These are phyloP conservation scores for Boletus edulis DNA, from an alignment of 768 basidiomycete genomes.

Conservation along the genomic window DNA sequence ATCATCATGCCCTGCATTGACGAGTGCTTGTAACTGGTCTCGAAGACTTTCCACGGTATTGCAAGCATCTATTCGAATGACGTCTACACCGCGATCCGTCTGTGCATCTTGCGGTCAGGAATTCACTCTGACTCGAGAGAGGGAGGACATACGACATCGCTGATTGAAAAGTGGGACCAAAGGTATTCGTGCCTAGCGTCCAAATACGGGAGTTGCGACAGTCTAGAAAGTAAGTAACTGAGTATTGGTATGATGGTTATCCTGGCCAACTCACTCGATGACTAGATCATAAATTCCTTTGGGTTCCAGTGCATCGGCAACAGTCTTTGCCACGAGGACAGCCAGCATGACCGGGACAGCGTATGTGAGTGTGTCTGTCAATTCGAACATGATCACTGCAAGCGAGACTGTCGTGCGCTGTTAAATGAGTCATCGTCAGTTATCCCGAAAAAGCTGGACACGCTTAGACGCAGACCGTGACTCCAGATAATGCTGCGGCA, in stretches of 20 bases:
- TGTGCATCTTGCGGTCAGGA: constrained; percentile 28
- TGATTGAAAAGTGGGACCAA: constrained; percentile 76
- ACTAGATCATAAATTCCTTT: constrained; percentile 97
- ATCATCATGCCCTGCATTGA: constrained; percentile 64
- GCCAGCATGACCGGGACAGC: constrained; percentile 86
- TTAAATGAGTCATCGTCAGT: constrained; percentile 8
- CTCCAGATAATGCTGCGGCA: constrained; percentile 91
- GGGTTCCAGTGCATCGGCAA: constrained; percentile 42
- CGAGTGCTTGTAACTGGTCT: constrained; percentile 60
- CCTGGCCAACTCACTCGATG: constrained; percentile 56
- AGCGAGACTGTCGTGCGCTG: constrained; percentile 89
- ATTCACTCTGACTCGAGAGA: neutral
- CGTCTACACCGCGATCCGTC: constrained; percentile 65
- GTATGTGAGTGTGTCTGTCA: constrained; percentile 92
- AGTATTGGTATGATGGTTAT: neutral
- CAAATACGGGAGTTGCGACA: constrained; percentile 88
- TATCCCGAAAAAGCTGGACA: neutral
- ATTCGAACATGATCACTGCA: constrained; percentile 94
- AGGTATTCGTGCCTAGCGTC: constrained; percentile 88
- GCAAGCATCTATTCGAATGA: constrained; percentile 64
- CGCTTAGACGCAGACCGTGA: constrained; percentile 58
- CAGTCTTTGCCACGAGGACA: constrained; percentile 60
- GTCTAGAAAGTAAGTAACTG: constrained; percentile 32
- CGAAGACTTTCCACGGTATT: constrained; percentile 81
- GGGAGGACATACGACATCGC: constrained; percentile 65